A percentile compares a stretch with the other conserved stretches of the same genome.
Conservation (phyloP, 192 early-diverging fungal species). For the Gaertneriomyces semiglobifer region DNA sequence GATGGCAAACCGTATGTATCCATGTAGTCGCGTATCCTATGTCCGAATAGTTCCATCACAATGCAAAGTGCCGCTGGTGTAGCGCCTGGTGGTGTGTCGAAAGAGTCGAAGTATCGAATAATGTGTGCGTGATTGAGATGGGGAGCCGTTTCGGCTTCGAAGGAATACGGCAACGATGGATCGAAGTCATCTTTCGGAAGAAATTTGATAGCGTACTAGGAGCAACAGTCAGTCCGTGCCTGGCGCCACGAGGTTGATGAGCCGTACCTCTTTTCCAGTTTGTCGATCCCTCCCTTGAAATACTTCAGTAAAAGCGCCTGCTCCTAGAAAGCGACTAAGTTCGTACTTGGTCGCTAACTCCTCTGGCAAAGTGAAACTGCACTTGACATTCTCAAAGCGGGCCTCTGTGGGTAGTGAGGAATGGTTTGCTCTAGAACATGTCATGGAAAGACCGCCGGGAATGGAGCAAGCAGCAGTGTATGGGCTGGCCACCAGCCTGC, state of each 20-base stretch:
- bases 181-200: conserved; percentile 16
- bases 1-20: neutral
- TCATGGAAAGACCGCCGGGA: no score
- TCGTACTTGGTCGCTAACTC: neutral
- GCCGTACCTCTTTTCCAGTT: neutral
- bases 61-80: conserved; percentile 5
- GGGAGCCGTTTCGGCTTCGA: conserved; percentile 11
- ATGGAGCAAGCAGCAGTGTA: no score
- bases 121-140: conserved; percentile 11
- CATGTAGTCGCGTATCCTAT: conserved; percentile 4
- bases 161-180: conserved; percentile 3
- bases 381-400: neutral
- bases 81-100: neutral
- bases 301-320: conserved; percentile 15
- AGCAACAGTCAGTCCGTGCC: neutral
- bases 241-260: neutral
- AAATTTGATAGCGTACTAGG: conserved; percentile 14
- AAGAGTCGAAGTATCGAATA: conserved; percentile 5
- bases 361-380: conserved; percentile 12
- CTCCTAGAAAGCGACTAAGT: conserved; percentile 11
- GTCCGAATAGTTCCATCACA: conserved; percentile 15
- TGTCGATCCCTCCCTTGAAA: neutral
- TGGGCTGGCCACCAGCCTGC: no score
- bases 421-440: neutral
- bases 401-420: conserved; percentile 3